Base-by-base conservation (phyloP, 2,329 filamentous ascomycete species). In the Trichoderma simmonsii region DNA sequence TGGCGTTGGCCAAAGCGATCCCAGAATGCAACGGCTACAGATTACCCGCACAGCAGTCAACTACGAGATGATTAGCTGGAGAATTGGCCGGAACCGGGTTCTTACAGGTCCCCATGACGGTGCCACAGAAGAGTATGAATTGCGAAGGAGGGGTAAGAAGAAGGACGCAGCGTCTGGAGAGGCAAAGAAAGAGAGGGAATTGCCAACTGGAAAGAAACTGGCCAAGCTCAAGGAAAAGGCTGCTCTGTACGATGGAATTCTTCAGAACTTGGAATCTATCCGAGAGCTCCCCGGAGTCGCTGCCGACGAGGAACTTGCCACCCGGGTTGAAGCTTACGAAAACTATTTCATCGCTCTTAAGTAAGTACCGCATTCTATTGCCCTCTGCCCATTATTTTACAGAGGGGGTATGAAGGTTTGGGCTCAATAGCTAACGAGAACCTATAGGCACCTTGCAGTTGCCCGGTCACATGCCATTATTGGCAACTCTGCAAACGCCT, bases 41-140 rank as follows among this genome's bases (percentile, higher is more conserved):
- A 92, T 99, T 72, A 97, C 95, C 4, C 92, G 93, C 73, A 97
- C 97, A 0, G 94, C 95, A 1, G 93, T 98, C 71, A 97, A 96
- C 81, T 98, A 97, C 80, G 93, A 93, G 75, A 90, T 98, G 81
- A 92, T 99, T 71, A 95, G 93, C 78, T 98, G 95, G 95, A 89
- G 96, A 80, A 93, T 98, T 74, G 95, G 95, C 30, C 91, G 96
- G 62, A 98, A 99, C 81, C 88, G 96, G 69, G 92, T 97, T 0
- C 84, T 99, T 73, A 93, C 94, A 66, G 95, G 95, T n/a, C 84
- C 88, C 7, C 87, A 92, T 70, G 95, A 98, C 76, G 95, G 95
- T 3, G 87, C 93, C 18, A 81, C 87, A 18, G 81, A 88, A 24
- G 85, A 87, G 21, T 86, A 86, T 72, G 83, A 82, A 4, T 80